phyloP scores from a whole-genome alignment of 352 stramenopile species.

The Phytopythium chamaehyphon region DNA sequence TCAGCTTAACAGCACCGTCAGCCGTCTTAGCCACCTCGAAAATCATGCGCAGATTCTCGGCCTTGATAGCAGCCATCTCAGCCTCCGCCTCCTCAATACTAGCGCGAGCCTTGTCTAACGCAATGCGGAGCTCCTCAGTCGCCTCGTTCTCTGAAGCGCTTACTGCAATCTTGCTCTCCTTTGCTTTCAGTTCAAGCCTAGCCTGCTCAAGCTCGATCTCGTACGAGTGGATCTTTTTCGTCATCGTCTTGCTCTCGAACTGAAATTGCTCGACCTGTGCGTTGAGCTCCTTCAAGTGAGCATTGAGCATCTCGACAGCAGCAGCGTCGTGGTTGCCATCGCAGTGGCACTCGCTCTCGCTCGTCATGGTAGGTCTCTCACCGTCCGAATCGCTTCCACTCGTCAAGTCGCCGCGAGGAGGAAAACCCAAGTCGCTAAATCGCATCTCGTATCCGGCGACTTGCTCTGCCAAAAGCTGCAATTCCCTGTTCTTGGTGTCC shows the following conservation, averaged over 20 bases:
- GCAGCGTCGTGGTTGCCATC: background rate
- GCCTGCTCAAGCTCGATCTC: background rate
- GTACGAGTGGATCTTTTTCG: background rate
- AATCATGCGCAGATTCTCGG: conserved; percentile 71
- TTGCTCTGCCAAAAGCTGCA: conserved; percentile 32
- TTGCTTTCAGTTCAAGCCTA: background rate
- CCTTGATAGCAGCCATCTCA: conserved; percentile 56
- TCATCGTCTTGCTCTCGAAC: conserved; percentile 5
- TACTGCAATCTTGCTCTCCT: background rate
- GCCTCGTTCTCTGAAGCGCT: conserved; percentile 7
- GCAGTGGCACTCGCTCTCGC: conserved; percentile 7
- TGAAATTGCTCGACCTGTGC: conserved; percentile 5
- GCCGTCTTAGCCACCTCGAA: conserved; percentile 73
- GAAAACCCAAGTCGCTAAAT: background rate
- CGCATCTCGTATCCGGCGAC: conserved; percentile 11
- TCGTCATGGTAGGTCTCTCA: conserved; percentile 1
- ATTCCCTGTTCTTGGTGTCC: conserved; percentile 46
- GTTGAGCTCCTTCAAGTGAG: conserved; percentile 5
- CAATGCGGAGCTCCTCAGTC: conserved; percentile 12
- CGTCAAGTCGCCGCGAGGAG: background rate
- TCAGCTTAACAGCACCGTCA: conserved; percentile 50
- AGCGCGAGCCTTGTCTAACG: conserved; percentile 27
- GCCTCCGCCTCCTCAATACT: conserved; percentile 24
- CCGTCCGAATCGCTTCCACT: conserved; percentile 3
- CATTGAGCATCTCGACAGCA: conserved; percentile 4